Evolutionary conservation across 1,284 basidiomycete genomes (phyloP), one percentile per base, ranked within the genome.

Genomic region (Apiotrichum siamense): DNA sequence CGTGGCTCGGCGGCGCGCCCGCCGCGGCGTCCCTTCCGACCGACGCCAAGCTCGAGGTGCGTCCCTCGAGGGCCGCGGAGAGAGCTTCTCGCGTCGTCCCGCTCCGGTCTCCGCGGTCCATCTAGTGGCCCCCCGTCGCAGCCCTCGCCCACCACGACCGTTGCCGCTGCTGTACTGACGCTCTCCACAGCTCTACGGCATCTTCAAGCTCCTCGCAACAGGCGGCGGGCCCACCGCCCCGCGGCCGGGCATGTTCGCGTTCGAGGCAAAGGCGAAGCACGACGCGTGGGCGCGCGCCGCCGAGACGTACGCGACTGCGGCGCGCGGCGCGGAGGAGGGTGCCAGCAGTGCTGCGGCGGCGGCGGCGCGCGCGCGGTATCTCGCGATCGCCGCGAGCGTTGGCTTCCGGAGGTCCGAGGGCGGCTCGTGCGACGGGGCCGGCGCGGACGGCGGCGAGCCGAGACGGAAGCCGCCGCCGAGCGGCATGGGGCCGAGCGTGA

Each of bases 181-280:
- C 17, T 4, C n/a, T n/a, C n/a, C n/a, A n/a, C 75, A 92, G 88
- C 76, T 94, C 12, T 94, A 94, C 72, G 87, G 86, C 36, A 76
- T 91, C 50, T 94, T 81, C 83, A 93, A 93, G 71, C 80, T 77
- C 66, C 70, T 87, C 23, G 87, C 82, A 7, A 77, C 62, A 0
- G 47, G 37, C 1, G 31, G 48, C 1, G 60, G 58, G 25, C 69
- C 70, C 64, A 58, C n/a, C 82, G 87, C 20, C 7, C 65, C 82
- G 4, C 80, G 86, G 3, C 91, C 90, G 1, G 87, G 85, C 6
- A 77, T 93, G 26, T 88, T 92, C 63, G 87, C 88, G 57, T 80
- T 86, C 65, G 79, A 84, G 3, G 85, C 83, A 3, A 77, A 87
- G 27, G 88, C 88, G 2, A 93, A 93, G 70, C 88, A 87, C 84